Base-by-base conservation (phyloP, 306 rosid genomes). In the Acacia confusa region DNA sequence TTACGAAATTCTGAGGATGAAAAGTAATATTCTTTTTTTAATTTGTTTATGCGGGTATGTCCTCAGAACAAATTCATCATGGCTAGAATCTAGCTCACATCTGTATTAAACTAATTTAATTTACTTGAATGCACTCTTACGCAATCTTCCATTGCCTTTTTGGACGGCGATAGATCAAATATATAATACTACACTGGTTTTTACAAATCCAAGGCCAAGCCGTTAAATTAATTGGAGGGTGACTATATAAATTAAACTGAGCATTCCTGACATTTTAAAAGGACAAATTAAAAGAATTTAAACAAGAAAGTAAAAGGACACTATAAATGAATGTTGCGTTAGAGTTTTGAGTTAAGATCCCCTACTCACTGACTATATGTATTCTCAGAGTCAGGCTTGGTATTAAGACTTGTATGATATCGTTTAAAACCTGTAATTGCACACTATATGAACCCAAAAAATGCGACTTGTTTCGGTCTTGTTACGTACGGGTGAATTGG, bases 41-140 rank as follows among this genome's bases (percentile, higher is more conserved):
- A 15, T 32, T 28, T 66, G 25, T 24, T 70, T 64, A 19, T 77
- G 68, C 45, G 47, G 58, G 60, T 53, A 82, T 55, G 12, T 78
- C 77, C 75, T 14, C 1, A 74, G 40, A 68, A 70, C 77, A 55
- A 52, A 73, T 68, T 64, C 64, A 27, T 77, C 75, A 20, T 20
- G 78, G 70, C 83, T 60, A 85, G 75, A 55, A 82, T 61, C 78
- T 78, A 82, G 48, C 77, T 78, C 76, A 24, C 44, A 43, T 40
- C 40, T 2, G 17, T 28, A 63, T 63, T 13, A 63, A 63, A 78
- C 8, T 44, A 28, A 27, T 45, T 38, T 50, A 66, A 45, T 22
- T 57, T 8, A 57, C 65, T 64, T 63, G 60, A 67, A 82, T 77
- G 79, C 82, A 57, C 75, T 78, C 79, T 70, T 74, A 77, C 66